phyloP scores from a whole-genome alignment of 2,329 filamentous ascomycete species.

The Myrmaecium sp. region DNA sequence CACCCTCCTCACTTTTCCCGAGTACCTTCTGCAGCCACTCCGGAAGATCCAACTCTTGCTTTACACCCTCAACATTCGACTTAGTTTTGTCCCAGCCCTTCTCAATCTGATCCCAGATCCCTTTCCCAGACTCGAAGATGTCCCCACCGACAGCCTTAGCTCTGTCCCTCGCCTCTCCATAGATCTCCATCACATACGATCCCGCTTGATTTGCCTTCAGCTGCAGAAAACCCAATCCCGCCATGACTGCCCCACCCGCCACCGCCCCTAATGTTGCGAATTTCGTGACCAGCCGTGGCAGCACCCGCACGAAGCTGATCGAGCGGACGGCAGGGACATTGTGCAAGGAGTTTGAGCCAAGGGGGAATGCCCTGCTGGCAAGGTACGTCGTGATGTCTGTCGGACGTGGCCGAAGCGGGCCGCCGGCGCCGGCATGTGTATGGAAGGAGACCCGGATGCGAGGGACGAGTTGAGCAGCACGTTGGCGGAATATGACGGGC shows the following conservation, averaged over 20 bases:
- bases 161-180: constrained; percentile 54
- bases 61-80: constrained; percentile 57
- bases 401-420: constrained; percentile 19
- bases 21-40: constrained; percentile 67
- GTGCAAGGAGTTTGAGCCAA: constrained; percentile 63
- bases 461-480: constrained; percentile 41
- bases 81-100: constrained; percentile 73
- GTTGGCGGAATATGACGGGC: no score
- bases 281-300: constrained; percentile 85
- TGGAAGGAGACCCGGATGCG: constrained; percentile 25
- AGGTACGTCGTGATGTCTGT: constrained; percentile 29
- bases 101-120: constrained; percentile 61
- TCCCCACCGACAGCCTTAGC: constrained; percentile 51
- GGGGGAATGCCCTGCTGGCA: no score
- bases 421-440: constrained; percentile 16
- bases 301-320: constrained; percentile 47
- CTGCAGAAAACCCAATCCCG: constrained; percentile 79
- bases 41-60: constrained; percentile 49
- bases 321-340: constrained; percentile 51
- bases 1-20: constrained; percentile 20
- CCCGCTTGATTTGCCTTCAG: constrained; percentile 51
- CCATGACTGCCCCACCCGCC: constrained; percentile 77
- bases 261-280: constrained; percentile 76
- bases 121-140: constrained; percentile 55
- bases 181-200: constrained; percentile 57